Percentiles rank a stretch among this genome's conserved stretches.
phyloP scores from a whole-genome alignment of 331 rosid genomes.

The Telfairia occidentalis region DNA sequence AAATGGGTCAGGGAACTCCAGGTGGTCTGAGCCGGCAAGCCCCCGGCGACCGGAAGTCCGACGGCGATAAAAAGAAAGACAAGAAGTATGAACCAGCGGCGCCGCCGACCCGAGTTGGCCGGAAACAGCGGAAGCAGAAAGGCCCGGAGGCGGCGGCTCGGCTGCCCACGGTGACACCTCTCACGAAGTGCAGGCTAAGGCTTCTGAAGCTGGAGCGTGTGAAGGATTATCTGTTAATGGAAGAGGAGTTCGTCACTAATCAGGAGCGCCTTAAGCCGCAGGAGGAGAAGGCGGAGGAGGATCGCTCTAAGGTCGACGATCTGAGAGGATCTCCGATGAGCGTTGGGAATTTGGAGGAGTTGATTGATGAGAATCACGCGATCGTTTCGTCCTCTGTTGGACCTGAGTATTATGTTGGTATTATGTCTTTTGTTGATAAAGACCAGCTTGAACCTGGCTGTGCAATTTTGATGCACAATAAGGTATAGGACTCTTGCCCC shows the following conservation, averaged over 20 bases:
- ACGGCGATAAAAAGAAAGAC: constrained; percentile 75
- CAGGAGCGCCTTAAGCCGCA: constrained; percentile 94
- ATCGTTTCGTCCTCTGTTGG: constrained; percentile 97
- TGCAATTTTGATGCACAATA: constrained; percentile 90
- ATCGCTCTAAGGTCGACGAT: constrained; percentile 93
- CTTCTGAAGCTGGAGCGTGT: constrained; percentile 79
- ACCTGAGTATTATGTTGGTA: constrained; percentile 90
- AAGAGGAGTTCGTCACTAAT: constrained; percentile 88
- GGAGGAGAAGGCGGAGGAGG: constrained; percentile 96
- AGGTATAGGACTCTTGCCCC: constrained; percentile 38
- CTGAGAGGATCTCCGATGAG: constrained; percentile 97
- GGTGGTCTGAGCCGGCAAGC: constrained; percentile 83
- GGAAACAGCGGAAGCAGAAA: constrained; percentile 91
- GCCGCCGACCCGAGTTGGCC: constrained; percentile 71
- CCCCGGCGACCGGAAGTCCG: constrained; percentile 73
- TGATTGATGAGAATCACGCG: constrained; percentile 92
- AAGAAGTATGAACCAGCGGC: constrained; percentile 78
- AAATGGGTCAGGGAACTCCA: constrained; percentile 97
- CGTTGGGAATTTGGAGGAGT: constrained; percentile 83
- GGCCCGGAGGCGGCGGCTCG: constrained; percentile 97
- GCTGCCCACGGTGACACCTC: constrained; percentile 85
- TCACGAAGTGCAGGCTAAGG: constrained; percentile 77
- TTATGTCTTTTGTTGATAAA: constrained; percentile 86
- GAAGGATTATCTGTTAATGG: constrained; percentile 87
- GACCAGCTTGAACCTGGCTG: constrained; percentile 98